These are phyloP conservation scores for Populus hybrid DNA, from an alignment of 441 rosid species.

Conservation along the genomic window DNA sequence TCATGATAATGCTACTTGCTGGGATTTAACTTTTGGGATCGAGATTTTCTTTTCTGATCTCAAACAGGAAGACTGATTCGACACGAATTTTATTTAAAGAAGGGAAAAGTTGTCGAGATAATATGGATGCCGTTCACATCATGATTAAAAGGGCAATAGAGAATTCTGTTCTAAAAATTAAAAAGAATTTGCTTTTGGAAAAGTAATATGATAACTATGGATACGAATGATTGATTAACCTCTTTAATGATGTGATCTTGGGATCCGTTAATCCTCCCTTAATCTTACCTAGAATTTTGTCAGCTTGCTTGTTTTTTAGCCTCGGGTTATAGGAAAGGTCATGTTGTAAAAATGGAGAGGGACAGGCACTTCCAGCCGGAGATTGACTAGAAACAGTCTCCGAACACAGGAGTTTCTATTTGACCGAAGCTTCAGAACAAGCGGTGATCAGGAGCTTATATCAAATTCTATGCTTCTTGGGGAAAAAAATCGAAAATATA, in stretches of 20 bases:
- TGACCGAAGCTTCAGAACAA: background rate
- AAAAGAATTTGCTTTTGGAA: conserved; percentile 15
- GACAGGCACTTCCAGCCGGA: background rate
- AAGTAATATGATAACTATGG: background rate
- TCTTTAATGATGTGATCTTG: conserved; percentile 24
- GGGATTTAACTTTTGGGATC: background rate
- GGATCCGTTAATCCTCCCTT: conserved; percentile 20
- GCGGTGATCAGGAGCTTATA: background rate
- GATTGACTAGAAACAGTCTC: background rate
- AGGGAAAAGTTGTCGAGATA: background rate
- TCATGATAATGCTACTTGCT: background rate
- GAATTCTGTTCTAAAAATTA: conserved; percentile 1
- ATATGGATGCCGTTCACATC: conserved; percentile 14
- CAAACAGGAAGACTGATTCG: background rate
- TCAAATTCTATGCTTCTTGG: background rate
- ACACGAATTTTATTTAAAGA: background rate
- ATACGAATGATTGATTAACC: conserved; percentile 1
- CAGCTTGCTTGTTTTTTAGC: conserved; percentile 1
- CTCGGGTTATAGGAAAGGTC: background rate
- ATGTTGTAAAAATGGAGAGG: background rate
- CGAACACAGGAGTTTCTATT: background rate
- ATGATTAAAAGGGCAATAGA: background rate
- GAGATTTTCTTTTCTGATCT: background rate
- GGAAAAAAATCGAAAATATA: too few species aligned
- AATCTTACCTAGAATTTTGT: conserved; percentile 14